Base-by-base conservation (phyloP, 805 yeast species). In the Candida takata region DNA sequence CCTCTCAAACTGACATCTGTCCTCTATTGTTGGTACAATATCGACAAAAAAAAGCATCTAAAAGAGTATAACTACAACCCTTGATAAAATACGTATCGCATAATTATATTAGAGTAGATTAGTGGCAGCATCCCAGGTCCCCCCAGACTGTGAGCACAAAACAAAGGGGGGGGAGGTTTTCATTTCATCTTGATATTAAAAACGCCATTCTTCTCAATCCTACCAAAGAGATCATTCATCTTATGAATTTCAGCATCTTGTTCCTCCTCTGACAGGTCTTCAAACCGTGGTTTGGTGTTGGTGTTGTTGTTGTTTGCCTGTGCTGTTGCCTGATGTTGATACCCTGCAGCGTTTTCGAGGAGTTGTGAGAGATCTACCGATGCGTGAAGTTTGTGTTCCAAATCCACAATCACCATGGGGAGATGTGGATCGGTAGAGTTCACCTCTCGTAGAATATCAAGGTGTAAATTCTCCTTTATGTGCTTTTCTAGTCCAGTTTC, bases 191-290 rank as follows among this genome's bases (percentile, higher is more conserved):
- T 45, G 7, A 53, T 27, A 27, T 51, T 52, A 34, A 53, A 46
- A 3, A 53, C 27, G 0, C 58, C 58, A 31, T 52, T 53, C 38
- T 45, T 43, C 19, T 52, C 54, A 34, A 53, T 44, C 28, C 31
- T 42, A 6, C 43, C 51, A 27, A 53, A 48, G 4, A 52, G 19
- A 6, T 48, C 54, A 24, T 40, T 42, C 39, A 53, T 46, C 35
- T 52, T 45, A 10, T 44, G 45, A 16, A 53, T 29, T 31, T 51
- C 57, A n/a, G 33, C 34, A 20, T 53, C 55, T 31, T 53, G 54
- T 29, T 53, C 57, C 18, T 38, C 46, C 14, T 42, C 45, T 3
- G 49, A 36, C 24, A 53, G 27, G n/a, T 51, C 55, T 16, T 51
- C 54, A 40, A 52, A 47, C 21, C 52, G 25, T 17, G 52, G 53